A percentile compares a stretch with the other conserved stretches of the same genome.
These are phyloP conservation scores for Coniochaeta hoffmannii DNA, from an alignment of 2,329 filamentous ascomycete genomes.

Conservation along the genomic window DNA sequence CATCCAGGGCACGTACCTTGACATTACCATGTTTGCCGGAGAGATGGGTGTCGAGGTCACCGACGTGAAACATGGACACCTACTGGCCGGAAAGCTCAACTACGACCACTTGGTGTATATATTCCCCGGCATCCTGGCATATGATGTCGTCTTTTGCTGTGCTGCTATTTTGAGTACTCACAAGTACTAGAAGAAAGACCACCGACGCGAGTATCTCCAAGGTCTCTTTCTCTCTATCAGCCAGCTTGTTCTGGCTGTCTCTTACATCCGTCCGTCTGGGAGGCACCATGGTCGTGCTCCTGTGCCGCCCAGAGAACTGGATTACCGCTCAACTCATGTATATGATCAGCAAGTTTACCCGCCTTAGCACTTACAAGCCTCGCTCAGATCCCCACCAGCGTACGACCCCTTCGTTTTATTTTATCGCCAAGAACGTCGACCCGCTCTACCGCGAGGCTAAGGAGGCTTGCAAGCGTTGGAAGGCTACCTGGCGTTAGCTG, in stretches of 20 bases:
- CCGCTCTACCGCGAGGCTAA: slow-evolving; percentile 21
- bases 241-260: slow-evolving; percentile 37
- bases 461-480: slow-evolving; percentile 30
- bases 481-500: slow-evolving; percentile 26
- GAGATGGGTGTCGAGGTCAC: slow-evolving; percentile 30
- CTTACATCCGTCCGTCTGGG: slow-evolving; percentile 35
- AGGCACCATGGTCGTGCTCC: slow-evolving; percentile 42
- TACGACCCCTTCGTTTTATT: slow-evolving; percentile 43
- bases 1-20: slow-evolving; percentile 23
- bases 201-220: slow-evolving; percentile 26
- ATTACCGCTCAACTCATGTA: slow-evolving; percentile 27
- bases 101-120: neutral
- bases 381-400: slow-evolving; percentile 25
- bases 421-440: slow-evolving; percentile 37
- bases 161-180: slow-evolving; percentile 5
- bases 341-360: slow-evolving; percentile 32
- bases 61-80: slow-evolving; percentile 23
- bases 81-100: slow-evolving; percentile 20
- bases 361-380: slow-evolving; percentile 37
- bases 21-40: slow-evolving; percentile 33
- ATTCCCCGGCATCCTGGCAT: neutral
- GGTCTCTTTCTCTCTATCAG: slow-evolving; percentile 24
- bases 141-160: neutral
- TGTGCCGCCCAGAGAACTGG: slow-evolving; percentile 40
- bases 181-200: slow-evolving; percentile 7